Base-by-base conservation (phyloP, 139 green algal species). In the Chlamydomonas incerta region DNA sequence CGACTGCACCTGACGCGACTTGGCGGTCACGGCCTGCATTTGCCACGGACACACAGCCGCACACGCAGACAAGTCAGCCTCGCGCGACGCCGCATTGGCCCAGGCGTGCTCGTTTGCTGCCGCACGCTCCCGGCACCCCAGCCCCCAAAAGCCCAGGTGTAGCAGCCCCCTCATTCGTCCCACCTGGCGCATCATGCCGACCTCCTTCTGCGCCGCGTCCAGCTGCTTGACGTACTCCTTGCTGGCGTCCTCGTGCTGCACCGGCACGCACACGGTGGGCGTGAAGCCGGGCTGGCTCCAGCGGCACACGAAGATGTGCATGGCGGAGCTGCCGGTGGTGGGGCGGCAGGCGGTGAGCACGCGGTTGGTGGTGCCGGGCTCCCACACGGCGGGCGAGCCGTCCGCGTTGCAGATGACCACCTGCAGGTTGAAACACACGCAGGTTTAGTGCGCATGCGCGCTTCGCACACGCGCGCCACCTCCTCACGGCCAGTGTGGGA, bases 291-390 rank as follows among this genome's bases (percentile, higher is more conserved):
- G 65, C 65, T 67, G 35, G 65, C 46, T 57, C 77, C 77, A 84
- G 47, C 65, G 77, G 66, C 77, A 84, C 77, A 74, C 65, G 65
- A 84, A 84, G 33, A 84, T 41, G n/a, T 75, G 65, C 77, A 84
- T 84, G 28, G 47, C 47, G 26, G 28, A 6, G 21, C 9, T 23
- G 34, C 57, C 55, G 26, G 47, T 20, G 21, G 33, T 34, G 55
- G 23, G 0, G 57, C 13, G 20, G 2, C 29, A 26, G 29, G 34
- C 28, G 33, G 23, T 31, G n/a, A 84, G 29, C n/a, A 66, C n/a
- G 13, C 77, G 77, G 77, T 84, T 84, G 65, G 21, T 58, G 23
- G 65, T 84, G 28, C 77, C 77, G 1, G 77, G 77, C 66, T 84
- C 77, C 77, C 77, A 84, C 47, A 66, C 18, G 3, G 33, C 65